Evolutionary conservation across 805 yeast genomes (phyloP), one percentile per base, ranked within the genome.

Genomic region (Metschnikowia peoriensis): DNA sequence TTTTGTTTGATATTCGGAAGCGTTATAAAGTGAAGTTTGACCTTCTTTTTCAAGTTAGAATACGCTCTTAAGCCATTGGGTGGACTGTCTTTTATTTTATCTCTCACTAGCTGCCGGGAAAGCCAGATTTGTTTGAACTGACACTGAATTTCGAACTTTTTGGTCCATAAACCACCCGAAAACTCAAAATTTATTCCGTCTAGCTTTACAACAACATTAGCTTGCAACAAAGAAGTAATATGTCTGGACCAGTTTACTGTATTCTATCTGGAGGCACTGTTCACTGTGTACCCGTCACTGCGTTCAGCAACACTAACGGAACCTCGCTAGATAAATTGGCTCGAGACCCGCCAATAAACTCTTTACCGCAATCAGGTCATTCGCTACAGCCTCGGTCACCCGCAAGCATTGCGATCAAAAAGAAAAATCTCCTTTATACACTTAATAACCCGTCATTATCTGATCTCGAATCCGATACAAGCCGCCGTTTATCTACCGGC

Each of bases 381-480:
- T 35, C 16, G 17, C 54, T 43, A 16, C 50, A 46, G 49, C 49
- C 45, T 12, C 46, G 38, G n/a, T 39, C 51, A 22, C 54, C 54
- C 10, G 49, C 46, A 4, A 41, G 53, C 12, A 44, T 52, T 37
- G 42, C 49, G 7, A 46, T 54, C 41, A 56, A 58, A 28, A 52
- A 68, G 48, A 64, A 63, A 45, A 72, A 71, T 53, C 62, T 72
- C 7, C 53, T 72, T 17, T 72, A 72, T 58, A 62, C 68, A 39
- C 59, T 72, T 37, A 72, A 72, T 54, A 71, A 72, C 53, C 75
- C 76, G 32, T 66, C 71, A 14, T 54, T 68, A 27, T 69, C 74
- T 4, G 76, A 72, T 51, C 50, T 70, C n/a, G 76, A 71, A 37
- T 58, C 62, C 6, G 63, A 60, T 34, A 50, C 47, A 28, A 47